A percentile compares a stretch with the other conserved stretches of the same genome.
phyloP scores from a whole-genome alignment of 164 flowering plant species.

The Chloranthus sessilifolius region DNA sequence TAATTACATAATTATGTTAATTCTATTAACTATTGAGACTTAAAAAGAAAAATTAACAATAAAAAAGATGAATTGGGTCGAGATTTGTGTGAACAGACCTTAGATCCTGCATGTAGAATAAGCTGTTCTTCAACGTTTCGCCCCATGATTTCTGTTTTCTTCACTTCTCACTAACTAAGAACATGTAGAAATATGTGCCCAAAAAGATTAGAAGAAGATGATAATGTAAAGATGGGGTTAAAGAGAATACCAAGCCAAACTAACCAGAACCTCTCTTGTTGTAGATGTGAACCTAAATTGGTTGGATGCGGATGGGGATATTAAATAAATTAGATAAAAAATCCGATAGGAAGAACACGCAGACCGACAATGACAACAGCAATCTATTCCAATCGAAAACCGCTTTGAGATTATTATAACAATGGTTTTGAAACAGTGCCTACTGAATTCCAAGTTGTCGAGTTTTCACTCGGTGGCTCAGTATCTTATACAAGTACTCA shows the following conservation, averaged over 20 bases:
- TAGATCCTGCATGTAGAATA: conserved; percentile 21
- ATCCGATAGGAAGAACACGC: conserved; percentile 12
- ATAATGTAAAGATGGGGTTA: conserved; percentile 3
- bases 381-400: conserved; percentile 6
- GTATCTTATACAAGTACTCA: too few species aligned
- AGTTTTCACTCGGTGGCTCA: too few species aligned
- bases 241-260: conserved; percentile 11
- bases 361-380: conserved; percentile 21
- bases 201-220: neutral
- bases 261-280: conserved; percentile 12
- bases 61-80: neutral
- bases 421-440: too few species aligned
- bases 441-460: too few species aligned
- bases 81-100: conserved; percentile 22
- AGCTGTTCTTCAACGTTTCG: conserved; percentile 23
- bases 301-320: conserved; percentile 3
- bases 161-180: conserved; percentile 9
- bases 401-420: too few species aligned
- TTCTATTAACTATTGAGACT: neutral
- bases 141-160: conserved; percentile 11
- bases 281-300: conserved; percentile 13
- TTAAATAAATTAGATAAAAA: conserved; percentile 13
- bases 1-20: neutral
- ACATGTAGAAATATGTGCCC: neutral
- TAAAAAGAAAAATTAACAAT: neutral